phyloP scores from a whole-genome alignment of 768 basidiomycete species.

The Amanita molliuscula region DNA sequence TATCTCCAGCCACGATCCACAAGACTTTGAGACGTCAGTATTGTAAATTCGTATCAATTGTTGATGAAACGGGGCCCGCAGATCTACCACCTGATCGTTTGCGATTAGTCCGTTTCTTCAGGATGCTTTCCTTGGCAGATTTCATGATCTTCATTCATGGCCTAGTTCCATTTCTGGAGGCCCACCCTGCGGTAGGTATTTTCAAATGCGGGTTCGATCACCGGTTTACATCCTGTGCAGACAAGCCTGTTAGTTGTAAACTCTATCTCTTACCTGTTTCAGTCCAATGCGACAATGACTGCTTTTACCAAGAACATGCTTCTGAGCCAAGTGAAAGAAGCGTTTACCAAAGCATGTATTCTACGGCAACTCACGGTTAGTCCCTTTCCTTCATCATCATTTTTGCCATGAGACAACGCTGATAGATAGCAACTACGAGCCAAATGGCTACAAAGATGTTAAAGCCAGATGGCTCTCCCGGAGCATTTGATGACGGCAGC shows the following conservation, averaged over 20 bases:
- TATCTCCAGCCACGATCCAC: constrained; percentile 20
- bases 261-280: constrained; percentile 61
- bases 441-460: constrained; percentile 65
- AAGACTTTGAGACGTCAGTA: constrained; percentile 17
- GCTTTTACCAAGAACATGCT: constrained; percentile 28
- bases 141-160: constrained; percentile 50
- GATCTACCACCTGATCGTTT: constrained; percentile 11
- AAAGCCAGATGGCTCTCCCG: constrained; percentile 51
- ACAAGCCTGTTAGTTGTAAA: constrained; percentile 52
- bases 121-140: constrained; percentile 38
- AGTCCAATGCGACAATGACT: constrained; percentile 31
- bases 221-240: constrained; percentile 21
- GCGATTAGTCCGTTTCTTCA: constrained; percentile 27
- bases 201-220: neutral
- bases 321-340: constrained; percentile 36
- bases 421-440: constrained; percentile 42
- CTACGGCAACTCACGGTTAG: constrained; percentile 5
- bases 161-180: constrained; percentile 34
- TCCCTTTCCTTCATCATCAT: neutral
- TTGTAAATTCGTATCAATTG: constrained; percentile 11
- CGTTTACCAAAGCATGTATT: neutral
- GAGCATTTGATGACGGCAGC: constrained; percentile 54
- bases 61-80: constrained; percentile 8
- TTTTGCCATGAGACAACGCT: neutral
- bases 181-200: constrained; percentile 34